Evolutionary conservation across 108 stramenopile genomes (phyloP).

Genomic region (Pseudonitzschia pungens): DNA sequence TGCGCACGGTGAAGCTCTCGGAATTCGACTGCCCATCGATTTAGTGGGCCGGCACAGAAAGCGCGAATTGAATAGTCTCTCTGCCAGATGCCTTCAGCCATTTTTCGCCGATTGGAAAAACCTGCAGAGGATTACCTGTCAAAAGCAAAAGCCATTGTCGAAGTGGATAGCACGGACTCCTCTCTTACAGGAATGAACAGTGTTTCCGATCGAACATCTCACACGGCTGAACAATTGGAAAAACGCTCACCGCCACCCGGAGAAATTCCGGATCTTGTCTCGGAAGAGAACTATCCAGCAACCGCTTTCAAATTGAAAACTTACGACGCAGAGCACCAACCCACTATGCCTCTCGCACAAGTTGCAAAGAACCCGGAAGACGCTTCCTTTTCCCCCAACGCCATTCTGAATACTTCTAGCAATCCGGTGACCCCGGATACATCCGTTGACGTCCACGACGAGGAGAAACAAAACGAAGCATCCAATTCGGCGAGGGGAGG

Average conservation of each 20-base stretch:
- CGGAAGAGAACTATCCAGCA: not conserved
- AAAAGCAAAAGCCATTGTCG: not conserved
- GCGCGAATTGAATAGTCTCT: not conserved
- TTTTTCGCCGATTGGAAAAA: constrained; percentile 16
- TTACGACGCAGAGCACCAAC: not conserved
- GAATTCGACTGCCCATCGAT: no score
- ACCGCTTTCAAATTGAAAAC: not conserved
- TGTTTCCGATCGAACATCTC: not conserved
- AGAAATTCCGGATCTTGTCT: not conserved
- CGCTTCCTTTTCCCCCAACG: not conserved
- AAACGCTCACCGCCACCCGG: not conserved
- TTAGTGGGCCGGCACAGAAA: no score
- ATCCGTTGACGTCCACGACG: not conserved
- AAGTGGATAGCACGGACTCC: constrained; percentile 12
- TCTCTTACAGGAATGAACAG: constrained; percentile 13
- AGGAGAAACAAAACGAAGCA: constrained; percentile 2
- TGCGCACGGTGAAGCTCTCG: no score
- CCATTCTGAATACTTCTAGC: not conserved
- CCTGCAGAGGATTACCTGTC: constrained; percentile 2
- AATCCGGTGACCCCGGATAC: constrained; percentile 4
- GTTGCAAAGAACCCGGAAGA: not conserved
- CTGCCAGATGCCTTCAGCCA: not conserved
- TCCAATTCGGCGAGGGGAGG: not conserved
- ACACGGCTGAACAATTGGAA: not conserved
- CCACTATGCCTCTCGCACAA: not conserved